These are phyloP conservation scores for Trichosporon faecale DNA, from an alignment of 1,284 basidiomycete species.

Conservation along the genomic window DNA sequence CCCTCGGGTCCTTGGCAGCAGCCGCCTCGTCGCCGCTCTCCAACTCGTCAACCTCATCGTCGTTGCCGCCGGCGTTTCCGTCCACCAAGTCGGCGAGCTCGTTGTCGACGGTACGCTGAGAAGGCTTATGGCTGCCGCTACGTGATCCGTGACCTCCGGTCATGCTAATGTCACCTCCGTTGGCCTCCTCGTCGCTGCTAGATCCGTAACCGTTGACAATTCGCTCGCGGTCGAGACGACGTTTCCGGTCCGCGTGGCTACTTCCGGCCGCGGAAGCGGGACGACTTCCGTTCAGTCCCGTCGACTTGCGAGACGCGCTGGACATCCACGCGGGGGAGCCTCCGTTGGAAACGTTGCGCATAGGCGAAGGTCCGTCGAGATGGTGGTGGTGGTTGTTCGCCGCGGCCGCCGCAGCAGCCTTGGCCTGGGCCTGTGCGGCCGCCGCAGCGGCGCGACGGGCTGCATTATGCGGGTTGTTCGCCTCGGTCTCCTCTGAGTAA, in stretches of 20 bases:
- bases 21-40: slow-evolving; percentile 30
- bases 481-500: slow-evolving; percentile 42
- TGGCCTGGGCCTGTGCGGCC: slow-evolving; percentile 9
- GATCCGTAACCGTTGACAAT: slow-evolving; percentile 40
- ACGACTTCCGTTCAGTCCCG: slow-evolving; percentile 8
- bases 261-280: slow-evolving; percentile 20
- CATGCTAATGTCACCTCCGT: slow-evolving; percentile 16
- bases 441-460: slow-evolving; percentile 13
- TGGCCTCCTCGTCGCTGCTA: slow-evolving; percentile 30
- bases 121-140: slow-evolving; percentile 3
- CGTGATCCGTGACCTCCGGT: slow-evolving; percentile 14
- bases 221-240: slow-evolving; percentile 31
- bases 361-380: background rate
- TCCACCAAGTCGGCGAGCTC: slow-evolving; percentile 33
- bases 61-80: slow-evolving; percentile 17
- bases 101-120: slow-evolving; percentile 23
- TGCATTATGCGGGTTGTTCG: slow-evolving; percentile 26
- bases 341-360: slow-evolving; percentile 13
- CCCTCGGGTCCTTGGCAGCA: slow-evolving; percentile 18
- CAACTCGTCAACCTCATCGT: slow-evolving; percentile 38
- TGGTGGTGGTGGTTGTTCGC: slow-evolving; percentile 9
- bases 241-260: slow-evolving; percentile 22
- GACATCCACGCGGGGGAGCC: slow-evolving; percentile 27
- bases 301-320: slow-evolving; percentile 21
- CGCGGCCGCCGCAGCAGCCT: slow-evolving; percentile 2